Base-by-base conservation (phyloP, 2,329 filamentous ascomycete species). In the Coniochaeta prunicola region DNA sequence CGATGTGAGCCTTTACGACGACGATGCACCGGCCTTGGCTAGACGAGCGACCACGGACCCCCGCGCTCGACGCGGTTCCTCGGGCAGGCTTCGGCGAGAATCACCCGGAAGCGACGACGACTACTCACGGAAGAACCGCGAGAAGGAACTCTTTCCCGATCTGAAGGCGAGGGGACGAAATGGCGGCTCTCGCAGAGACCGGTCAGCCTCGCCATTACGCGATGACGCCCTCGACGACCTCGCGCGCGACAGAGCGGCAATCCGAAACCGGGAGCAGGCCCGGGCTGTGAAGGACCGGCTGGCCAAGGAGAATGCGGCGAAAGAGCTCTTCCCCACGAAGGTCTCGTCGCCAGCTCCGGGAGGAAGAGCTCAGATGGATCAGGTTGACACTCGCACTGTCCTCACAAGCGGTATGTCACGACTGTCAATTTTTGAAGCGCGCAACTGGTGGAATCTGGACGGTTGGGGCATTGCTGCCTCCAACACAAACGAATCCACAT, bases 1-100 rank as follows among this genome's bases (percentile, higher is more conserved):
- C 65, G 83, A 86, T 63, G 86, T 86, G 36, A 89, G 84, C 67
- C 88, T 96, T 78, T 96, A 96, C 72, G 91, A 94, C 64, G 91
- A 96, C 66, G 82, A 83, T 60, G 74, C 74, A 40, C 68, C 68
- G 19, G 66, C 73, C 17, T 73, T 70, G 36, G 68, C 77, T 7
- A 65, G 59, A 24, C 74, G 70, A 10, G 59, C 59, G 26, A 56
- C 53, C 28, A 56, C 59, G n/a, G 36, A 50, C 55, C 61, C 65
- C 4, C 61, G 57, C 19, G 61, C 64, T 64, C 58, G 65, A 60
- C 63, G 65, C 17, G 61, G 63, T 30, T 68, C 68, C 6, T 55
- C 53, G 10, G 53, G 19, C 28, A 55, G 53, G 12, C 30, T 55
- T 21, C 53, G n/a, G 26, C 53, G 30, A 17, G 53, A 33, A 6